Percentiles rank a stretch among this genome's conserved stretches.
Evolutionary conservation across 768 basidiomycete species (phyloP).

Genomic region (Termitomyces sp.): DNA sequence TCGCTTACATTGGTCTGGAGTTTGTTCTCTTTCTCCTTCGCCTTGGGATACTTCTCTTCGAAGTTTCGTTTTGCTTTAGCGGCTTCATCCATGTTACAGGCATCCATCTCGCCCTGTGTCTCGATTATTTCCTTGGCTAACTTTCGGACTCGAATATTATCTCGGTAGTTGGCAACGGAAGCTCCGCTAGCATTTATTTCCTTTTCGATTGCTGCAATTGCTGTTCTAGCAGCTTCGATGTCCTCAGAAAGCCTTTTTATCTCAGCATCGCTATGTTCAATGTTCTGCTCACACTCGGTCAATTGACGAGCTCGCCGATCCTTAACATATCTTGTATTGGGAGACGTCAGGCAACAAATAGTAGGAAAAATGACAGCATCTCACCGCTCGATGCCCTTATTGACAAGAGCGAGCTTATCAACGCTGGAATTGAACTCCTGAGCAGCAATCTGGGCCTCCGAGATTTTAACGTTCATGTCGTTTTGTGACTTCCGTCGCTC

Average conservation of each 20-base stretch:
- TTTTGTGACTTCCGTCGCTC: slow-evolving; percentile 44
- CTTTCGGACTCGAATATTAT: slow-evolving; percentile 77
- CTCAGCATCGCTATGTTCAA: slow-evolving; percentile 37
- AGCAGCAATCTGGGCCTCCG: slow-evolving; percentile 44
- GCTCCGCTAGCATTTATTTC: slow-evolving; percentile 77
- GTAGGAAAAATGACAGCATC: slow-evolving; percentile 4
- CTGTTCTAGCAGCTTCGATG: slow-evolving; percentile 33
- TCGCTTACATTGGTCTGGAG: slow-evolving; percentile 58
- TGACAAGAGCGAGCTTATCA: slow-evolving; percentile 56
- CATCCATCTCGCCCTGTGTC: slow-evolving; percentile 66
- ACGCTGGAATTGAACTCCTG: slow-evolving; percentile 63
- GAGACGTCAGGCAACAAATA: not conserved
- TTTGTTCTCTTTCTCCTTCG: slow-evolving; percentile 67
- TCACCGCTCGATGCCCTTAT: slow-evolving; percentile 62
- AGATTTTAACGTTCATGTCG: slow-evolving; percentile 42
- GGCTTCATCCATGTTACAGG: slow-evolving; percentile 79
- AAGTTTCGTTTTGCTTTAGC: slow-evolving; percentile 82
- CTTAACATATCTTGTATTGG: slow-evolving; percentile 57
- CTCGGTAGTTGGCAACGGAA: slow-evolving; percentile 62
- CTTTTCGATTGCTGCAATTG: slow-evolving; percentile 58
- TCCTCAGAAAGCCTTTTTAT: slow-evolving; percentile 28
- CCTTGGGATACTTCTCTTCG: slow-evolving; percentile 68
- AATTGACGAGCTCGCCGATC: slow-evolving; percentile 58
- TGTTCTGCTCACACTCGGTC: slow-evolving; percentile 49
- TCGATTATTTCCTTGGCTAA: slow-evolving; percentile 59